A percentile compares a stretch with the other conserved stretches of the same genome.
Conservation (phyloP, 2,329 filamentous ascomycete species). For the Pseudogymnoascus destructans region DNA sequence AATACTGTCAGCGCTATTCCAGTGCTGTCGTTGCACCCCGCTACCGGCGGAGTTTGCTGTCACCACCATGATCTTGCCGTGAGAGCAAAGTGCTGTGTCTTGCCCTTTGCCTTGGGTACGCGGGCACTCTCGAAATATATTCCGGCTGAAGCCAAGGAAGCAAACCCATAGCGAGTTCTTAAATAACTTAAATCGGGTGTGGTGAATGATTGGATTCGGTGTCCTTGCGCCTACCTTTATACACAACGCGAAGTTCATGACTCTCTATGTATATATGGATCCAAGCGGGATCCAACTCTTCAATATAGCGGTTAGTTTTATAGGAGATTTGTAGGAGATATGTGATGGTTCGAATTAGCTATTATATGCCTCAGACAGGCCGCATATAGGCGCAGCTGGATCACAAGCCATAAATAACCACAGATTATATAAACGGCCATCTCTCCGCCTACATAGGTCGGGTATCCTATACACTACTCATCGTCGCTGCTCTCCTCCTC, state of each 20-base stretch:
- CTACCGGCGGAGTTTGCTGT: neutral
- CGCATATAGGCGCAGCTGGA: neutral
- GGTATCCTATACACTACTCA: constrained; percentile 10
- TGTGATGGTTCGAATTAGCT: neutral
- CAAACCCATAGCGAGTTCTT: neutral
- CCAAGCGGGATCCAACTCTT: neutral
- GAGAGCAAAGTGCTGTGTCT: neutral
- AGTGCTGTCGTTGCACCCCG: neutral
- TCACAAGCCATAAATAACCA: neutral
- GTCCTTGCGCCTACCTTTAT: neutral
- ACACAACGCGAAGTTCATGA: neutral
- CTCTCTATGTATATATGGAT: neutral
- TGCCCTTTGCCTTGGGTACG: neutral
- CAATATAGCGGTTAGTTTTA: neutral
- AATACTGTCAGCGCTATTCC: neutral
- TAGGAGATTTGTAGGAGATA: neutral
- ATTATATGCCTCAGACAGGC: neutral
- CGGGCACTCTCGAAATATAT: neutral
- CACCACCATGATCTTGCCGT: neutral
- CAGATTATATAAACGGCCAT: neutral
- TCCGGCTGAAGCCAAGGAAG: neutral
- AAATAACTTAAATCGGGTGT: neutral
- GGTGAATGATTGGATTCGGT: neutral
- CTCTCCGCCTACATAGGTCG: neutral
- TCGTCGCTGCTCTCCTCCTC: constrained; percentile 17